phyloP scores from a whole-genome alignment of 1,284 basidiomycete genomes.

The Ganoderma boninense region DNA sequence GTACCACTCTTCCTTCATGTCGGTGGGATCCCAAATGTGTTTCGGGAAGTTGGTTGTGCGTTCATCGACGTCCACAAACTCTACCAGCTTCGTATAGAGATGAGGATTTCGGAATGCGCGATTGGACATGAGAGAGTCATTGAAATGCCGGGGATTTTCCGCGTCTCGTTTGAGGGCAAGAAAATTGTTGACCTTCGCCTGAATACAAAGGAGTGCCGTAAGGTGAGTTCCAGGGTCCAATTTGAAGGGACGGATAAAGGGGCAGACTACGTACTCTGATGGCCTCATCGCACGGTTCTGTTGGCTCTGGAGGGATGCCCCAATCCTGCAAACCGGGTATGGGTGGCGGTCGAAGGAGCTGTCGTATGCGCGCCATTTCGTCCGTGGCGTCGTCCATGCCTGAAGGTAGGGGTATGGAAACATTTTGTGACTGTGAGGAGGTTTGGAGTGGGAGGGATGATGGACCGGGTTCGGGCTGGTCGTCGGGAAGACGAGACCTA shows the following conservation, averaged over 20 bases:
- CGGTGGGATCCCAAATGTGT: slow-evolving; percentile 74
- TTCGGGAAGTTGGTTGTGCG: slow-evolving; percentile 81
- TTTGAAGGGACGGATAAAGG: background rate
- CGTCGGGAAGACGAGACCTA: slow-evolving; percentile 57
- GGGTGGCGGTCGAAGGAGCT: slow-evolving; percentile 65
- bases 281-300: slow-evolving; percentile 62
- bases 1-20: slow-evolving; percentile 70
- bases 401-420: background rate
- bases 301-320: slow-evolving; percentile 78
- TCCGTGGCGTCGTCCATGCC: slow-evolving; percentile 38
- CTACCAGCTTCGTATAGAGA: slow-evolving; percentile 91
- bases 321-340: slow-evolving; percentile 73
- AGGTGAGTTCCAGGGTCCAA: slow-evolving; percentile 13
- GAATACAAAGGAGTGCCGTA: slow-evolving; percentile 39
- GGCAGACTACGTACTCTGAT: slow-evolving; percentile 60
- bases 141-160: slow-evolving; percentile 85
- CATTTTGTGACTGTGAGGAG: slow-evolving; percentile 28
- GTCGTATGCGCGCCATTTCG: slow-evolving; percentile 61
- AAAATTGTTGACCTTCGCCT: slow-evolving; percentile 86
- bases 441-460: slow-evolving; percentile 7
- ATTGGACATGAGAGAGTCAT: slow-evolving; percentile 90
- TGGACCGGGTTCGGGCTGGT: slow-evolving; percentile 35
- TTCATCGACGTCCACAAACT: slow-evolving; percentile 92
- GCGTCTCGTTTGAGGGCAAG: slow-evolving; percentile 72
- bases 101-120: slow-evolving; percentile 95